phyloP scores from a whole-genome alignment of 1,284 basidiomycete species.

The Amylostereum chailletii region DNA sequence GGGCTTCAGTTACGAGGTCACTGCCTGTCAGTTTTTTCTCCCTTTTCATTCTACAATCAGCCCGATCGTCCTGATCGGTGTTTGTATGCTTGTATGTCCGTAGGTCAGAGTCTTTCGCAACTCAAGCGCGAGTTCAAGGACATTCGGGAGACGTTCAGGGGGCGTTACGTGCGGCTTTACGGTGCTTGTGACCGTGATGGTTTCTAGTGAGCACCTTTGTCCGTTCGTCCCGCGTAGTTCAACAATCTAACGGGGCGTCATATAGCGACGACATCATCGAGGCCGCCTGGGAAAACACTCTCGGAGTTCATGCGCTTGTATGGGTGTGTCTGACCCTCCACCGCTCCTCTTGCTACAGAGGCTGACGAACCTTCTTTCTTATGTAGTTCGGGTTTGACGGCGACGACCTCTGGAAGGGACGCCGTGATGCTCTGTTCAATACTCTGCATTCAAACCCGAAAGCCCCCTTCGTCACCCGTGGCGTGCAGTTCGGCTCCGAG shows the following conservation, averaged over 20 bases:
- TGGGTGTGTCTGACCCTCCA: constrained; percentile 40
- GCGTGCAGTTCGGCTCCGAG: constrained; percentile 67
- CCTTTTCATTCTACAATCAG: background rate
- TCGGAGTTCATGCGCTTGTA: constrained; percentile 68
- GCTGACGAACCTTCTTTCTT: background rate
- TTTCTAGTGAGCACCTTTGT: constrained; percentile 45
- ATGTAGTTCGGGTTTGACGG: constrained; percentile 56
- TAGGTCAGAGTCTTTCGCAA: constrained; percentile 27
- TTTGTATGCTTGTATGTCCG: background rate
- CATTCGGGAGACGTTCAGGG: constrained; percentile 49
- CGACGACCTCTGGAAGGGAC: constrained; percentile 41
- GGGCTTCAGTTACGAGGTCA: constrained; percentile 61
- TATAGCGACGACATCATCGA: constrained; percentile 57
- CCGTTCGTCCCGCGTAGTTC: background rate
- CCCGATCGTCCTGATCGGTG: background rate
- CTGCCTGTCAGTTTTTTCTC: constrained; percentile 32
- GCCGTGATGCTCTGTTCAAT: constrained; percentile 46
- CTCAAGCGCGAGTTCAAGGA: constrained; percentile 54
- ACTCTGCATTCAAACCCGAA: constrained; percentile 53
- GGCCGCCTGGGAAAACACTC: constrained; percentile 59
- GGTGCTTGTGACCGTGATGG: constrained; percentile 53
- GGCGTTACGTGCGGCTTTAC: constrained; percentile 68
- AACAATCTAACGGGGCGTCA: constrained; percentile 1
- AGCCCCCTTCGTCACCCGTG: constrained; percentile 60
- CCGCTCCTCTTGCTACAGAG: background rate